Evolutionary conservation across 1,284 basidiomycete species (phyloP), one percentile per base, ranked within the genome.

Genomic region (Melampsora americana): DNA sequence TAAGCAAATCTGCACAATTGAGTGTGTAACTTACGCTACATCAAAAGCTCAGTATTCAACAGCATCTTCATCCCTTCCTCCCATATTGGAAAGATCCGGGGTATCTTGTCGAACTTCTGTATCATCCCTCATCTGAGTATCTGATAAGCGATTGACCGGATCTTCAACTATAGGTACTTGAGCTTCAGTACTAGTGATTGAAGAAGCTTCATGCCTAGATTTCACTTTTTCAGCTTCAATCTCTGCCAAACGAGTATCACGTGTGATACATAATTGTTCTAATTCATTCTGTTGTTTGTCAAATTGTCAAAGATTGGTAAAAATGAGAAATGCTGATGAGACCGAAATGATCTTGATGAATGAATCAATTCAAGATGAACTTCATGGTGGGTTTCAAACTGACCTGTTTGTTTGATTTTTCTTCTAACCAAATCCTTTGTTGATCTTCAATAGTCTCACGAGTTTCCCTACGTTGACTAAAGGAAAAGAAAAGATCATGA

Each of bases 151-250:
- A 30, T 23, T n/a, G 32, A 48, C 28, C 1, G 48, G 30, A 18
- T 20, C 66, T 16, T 56, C 28, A 65, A 5, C 48, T 32, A 26
- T 28, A 1, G 66, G 32, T 23, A 66, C 59, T 16, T 35, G 18
- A 14, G 14, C 35, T 53, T 53, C 23, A 18, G 23, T 26, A 3
- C 4, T 53, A 18, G 4, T 53, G 50, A 5, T 26, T 5, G 65
- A 42, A 5, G 48, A 35, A 28, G 72, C 35, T 32, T 59, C 59
- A 18, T 20, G 62, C 20, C 56, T 48, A 28, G 65, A 50, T 30
- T 26, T 50, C 44, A 65, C 66, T 42, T 75, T 75, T 50, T 75
- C 59, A 12, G 56, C 42, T 35, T 75, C 53, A 61, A 75, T 75
- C 42, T 75, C 66, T 16, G 56, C 65, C 18, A 75, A 28, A 1